phyloP scores from a whole-genome alignment of 2,329 filamentous ascomycete species.

The Colletotrichum gloeosporioides region DNA sequence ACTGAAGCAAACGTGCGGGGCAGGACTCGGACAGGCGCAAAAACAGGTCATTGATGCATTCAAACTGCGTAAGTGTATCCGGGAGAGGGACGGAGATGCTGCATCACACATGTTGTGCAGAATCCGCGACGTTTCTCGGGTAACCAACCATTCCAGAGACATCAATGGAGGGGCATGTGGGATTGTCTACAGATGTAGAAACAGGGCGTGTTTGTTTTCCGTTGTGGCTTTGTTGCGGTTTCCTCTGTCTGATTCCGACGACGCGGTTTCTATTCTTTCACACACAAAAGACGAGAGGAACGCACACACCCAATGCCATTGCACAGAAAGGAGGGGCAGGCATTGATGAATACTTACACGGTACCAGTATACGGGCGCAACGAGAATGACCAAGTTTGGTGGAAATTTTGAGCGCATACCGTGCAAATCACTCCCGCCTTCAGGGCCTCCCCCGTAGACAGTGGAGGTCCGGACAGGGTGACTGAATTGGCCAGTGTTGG shows the following conservation, averaged over 20 bases:
- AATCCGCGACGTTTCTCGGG: neutral
- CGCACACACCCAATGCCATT: neutral
- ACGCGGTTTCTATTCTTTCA: neutral
- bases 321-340: neutral
- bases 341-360: neutral
- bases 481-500: neutral
- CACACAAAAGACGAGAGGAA: neutral
- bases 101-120: constrained; percentile 8
- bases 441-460: neutral
- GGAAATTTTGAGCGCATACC: neutral
- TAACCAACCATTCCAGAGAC: neutral
- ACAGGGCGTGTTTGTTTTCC: neutral
- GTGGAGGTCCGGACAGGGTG: neutral
- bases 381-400: neutral
- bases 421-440: neutral
- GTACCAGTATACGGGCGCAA: neutral
- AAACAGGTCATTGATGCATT: constrained; percentile 1
- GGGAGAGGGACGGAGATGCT: neutral
- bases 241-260: neutral
- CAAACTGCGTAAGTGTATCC: neutral
- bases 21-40: neutral
- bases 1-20: constrained; percentile 18
- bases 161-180: neutral
- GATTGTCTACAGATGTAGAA: neutral
- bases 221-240: neutral